A percentile compares a stretch with the other conserved stretches of the same genome.
These are phyloP conservation scores for Aeschynomene evenia DNA, from an alignment of 306 rosid genomes.

Conservation along the genomic window DNA sequence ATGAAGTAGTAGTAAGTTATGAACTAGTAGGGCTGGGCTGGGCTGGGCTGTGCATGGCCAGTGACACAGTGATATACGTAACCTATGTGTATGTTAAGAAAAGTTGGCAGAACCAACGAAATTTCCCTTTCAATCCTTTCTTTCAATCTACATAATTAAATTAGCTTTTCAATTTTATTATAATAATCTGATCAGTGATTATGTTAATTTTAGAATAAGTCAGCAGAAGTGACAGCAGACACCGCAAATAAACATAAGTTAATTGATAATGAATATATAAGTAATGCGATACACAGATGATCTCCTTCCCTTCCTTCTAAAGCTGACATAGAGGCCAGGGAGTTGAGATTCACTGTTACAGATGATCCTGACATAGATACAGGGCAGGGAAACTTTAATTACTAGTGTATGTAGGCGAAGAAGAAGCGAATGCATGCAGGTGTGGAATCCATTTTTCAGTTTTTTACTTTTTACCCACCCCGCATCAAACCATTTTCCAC, in stretches of 20 bases:
- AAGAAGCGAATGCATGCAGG: background rate
- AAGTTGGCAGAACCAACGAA: background rate
- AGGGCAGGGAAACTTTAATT: no score
- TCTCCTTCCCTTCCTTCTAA: background rate
- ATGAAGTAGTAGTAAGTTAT: background rate
- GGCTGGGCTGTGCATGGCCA: no score
- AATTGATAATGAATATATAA: no score
- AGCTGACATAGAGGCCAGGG: background rate
- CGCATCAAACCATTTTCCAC: background rate
- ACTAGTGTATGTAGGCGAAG: background rate
- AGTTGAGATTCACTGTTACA: conserved; percentile 2
- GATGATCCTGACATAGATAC: conserved; percentile 19
- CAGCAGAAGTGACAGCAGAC: no score
- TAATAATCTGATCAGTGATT: no score
- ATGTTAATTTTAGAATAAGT: no score
- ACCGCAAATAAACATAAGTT: background rate
- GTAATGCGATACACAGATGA: background rate
- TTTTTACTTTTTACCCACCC: background rate
- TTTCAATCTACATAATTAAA: no score
- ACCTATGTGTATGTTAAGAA: no score
- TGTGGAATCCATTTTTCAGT: background rate
- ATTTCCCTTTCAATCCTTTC: background rate
- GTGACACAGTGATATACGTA: background rate
- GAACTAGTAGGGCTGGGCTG: no score
- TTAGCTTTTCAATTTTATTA: background rate